Base-by-base conservation (phyloP, 1,284 basidiomycete genomes). In the Pseudozyma sp. region DNA sequence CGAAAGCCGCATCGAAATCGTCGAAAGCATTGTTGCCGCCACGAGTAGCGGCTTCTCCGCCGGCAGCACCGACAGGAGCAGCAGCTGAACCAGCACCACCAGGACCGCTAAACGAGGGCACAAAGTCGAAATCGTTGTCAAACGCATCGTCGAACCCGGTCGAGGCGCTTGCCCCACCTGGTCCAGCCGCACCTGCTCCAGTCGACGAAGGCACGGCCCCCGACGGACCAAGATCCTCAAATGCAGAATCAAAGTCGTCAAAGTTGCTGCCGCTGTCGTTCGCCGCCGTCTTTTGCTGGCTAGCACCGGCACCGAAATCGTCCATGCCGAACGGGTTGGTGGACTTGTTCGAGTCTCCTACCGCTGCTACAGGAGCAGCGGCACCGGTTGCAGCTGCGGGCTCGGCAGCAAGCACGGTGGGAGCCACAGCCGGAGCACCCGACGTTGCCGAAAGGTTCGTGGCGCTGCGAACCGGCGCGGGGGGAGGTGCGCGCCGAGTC, bases 241-340 rank as follows among this genome's bases (percentile, higher is more conserved):
- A 84, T 0, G 82, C 82, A 34, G 76, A 71, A 34, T 84, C 82
- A 51, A 84, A 84, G 51, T 84, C 82, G 57, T 84, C 81, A 51
- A 81, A 71, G 43, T 65, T 55, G 68, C 54, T 66, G 33, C 67
- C 67, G 40, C 75, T 60, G 33, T 57, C 65, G 31, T 66, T 67
- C 57, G 70, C 24, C n/a, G n/a, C 53, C 50, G 57, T 54, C 42
- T 56, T 54, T 37, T 53, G 48, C 44, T 57, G 34, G 5, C 37
- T 24, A 7, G 37, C 54, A 30, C 43, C 58, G 14, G 61, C 48
- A 30, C 61, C 58, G 37, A 70, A 70, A 45, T 68, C 68, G 52
- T 75, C 68, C 68, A 60, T 61, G 24, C 73, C 73, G 17, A 75
- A 75, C 7, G 73, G 73, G 34, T 75, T 75, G 24, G 64, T 64